Conservation (phyloP, 106 monocot species). For the Acorus gramineus region DNA sequence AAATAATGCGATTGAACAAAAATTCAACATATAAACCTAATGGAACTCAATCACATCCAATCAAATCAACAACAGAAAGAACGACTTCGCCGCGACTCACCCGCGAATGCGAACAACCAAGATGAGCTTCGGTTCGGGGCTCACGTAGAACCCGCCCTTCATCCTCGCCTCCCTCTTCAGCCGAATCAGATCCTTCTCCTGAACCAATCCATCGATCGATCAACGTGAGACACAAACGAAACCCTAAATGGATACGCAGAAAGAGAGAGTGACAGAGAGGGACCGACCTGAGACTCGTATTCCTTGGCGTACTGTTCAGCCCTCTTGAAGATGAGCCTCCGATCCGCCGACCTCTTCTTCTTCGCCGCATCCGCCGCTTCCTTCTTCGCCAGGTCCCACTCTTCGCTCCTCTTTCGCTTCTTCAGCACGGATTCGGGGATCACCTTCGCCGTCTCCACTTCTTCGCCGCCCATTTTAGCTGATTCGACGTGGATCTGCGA, state of each 20-base stretch:
- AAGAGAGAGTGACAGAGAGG: not conserved
- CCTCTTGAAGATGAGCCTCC: conserved; percentile 45
- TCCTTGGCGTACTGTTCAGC: conserved; percentile 49
- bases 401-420: conserved; percentile 56
- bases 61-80: not conserved
- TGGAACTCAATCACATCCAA: not conserved
- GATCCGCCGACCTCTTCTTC: conserved; percentile 40
- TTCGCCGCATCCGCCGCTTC: conserved; percentile 21
- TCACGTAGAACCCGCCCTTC: conserved; percentile 66
- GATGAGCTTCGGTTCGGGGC: conserved; percentile 51
- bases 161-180: conserved; percentile 58
- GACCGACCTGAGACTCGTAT: conserved; percentile 39
- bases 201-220: not conserved
- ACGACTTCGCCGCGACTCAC: conserved; percentile 3
- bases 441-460: conserved; percentile 17
- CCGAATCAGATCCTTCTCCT: conserved; percentile 56
- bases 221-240: too few species aligned
- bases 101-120: conserved; percentile 66
- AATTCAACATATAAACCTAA: not conserved
- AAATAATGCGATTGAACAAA: too few species aligned
- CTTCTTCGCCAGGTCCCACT: conserved; percentile 53
- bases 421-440: conserved; percentile 67
- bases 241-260: not conserved
- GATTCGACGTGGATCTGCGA: too few species aligned
- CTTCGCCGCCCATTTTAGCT: not conserved